Evolutionary conservation across 2,329 filamentous ascomycete species (phyloP).

Genomic region (Nemania sp.): DNA sequence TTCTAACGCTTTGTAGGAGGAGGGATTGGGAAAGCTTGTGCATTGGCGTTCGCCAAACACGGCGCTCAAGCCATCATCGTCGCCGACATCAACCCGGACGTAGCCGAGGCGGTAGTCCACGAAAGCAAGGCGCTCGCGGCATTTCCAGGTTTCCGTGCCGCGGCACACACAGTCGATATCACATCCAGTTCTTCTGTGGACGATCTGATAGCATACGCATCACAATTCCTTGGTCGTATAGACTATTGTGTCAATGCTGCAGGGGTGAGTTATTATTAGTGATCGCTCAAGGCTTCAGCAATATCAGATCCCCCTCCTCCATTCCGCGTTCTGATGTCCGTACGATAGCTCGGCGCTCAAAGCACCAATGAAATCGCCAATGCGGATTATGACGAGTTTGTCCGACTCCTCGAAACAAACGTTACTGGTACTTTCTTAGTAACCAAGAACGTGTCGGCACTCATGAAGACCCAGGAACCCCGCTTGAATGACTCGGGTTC

Average conservation of each 20-base stretch:
- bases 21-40: constrained; percentile 14
- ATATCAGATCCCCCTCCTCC: too few species aligned
- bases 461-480: constrained; percentile 31
- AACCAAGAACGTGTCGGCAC: neutral
- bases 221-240: constrained; percentile 27
- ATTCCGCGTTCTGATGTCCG: too few species aligned
- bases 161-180: constrained; percentile 26
- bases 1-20: constrained; percentile 13
- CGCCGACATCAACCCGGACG: constrained; percentile 30
- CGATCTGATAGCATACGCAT: constrained; percentile 6
- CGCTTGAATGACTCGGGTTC: neutral
- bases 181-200: constrained; percentile 18
- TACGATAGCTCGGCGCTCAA: neutral
- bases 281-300: neutral
- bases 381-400: constrained; percentile 28
- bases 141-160: constrained; percentile 25
- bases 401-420: neutral
- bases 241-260: constrained; percentile 31
- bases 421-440: constrained; percentile 11
- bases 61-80: constrained; percentile 25
- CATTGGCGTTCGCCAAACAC: constrained; percentile 19
- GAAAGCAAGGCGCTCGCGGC: constrained; percentile 17
- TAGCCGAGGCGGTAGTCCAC: constrained; percentile 8
- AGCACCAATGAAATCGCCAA: constrained; percentile 6
- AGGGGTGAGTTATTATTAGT: constrained; percentile 24